Conservation (phyloP, 139 green algal species). For the Ostreobium quekettii region DNA sequence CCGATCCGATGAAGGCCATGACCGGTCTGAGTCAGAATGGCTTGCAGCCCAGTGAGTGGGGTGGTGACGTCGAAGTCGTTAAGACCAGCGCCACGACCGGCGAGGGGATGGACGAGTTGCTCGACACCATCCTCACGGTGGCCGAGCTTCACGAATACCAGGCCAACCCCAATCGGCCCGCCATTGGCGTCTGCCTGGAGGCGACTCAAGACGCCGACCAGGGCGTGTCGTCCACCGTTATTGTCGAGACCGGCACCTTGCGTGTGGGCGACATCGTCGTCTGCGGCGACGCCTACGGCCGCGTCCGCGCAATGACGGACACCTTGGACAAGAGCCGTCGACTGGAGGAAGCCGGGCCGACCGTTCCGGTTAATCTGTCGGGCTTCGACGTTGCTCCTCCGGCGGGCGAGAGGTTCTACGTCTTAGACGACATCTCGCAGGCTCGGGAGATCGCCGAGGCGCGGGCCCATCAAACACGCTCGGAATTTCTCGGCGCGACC, state of each 20-base stretch:
- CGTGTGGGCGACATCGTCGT: slow-evolving; percentile 46
- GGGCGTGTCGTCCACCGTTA: slow-evolving; percentile 55
- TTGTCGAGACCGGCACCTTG: slow-evolving; percentile 50
- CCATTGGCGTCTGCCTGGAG: slow-evolving; percentile 53
- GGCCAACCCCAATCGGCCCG: slow-evolving; percentile 26
- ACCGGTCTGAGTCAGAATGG: slow-evolving; percentile 44
- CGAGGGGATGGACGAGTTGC: slow-evolving; percentile 45
- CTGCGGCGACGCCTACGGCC: slow-evolving; percentile 52
- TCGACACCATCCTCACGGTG: slow-evolving; percentile 59
- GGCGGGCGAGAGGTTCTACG: too few relatives aligned
- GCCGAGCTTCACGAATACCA: slow-evolving; percentile 54
- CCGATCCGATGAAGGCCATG: slow-evolving; percentile 23
- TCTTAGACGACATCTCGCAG: too few relatives aligned
- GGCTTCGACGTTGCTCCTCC: too few relatives aligned
- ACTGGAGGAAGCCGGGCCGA: too few relatives aligned
- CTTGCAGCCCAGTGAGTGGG: slow-evolving; percentile 54
- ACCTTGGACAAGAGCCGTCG: too few relatives aligned
- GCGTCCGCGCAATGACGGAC: slow-evolving; percentile 19
- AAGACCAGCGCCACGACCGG: slow-evolving; percentile 41
- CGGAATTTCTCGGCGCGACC: too few relatives aligned
- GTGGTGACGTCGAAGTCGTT: slow-evolving; percentile 41
- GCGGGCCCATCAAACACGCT: too few relatives aligned
- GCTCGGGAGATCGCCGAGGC: too few relatives aligned
- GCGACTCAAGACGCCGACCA: slow-evolving; percentile 44
- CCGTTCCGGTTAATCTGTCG: too few relatives aligned